phyloP scores from a whole-genome alignment of 169 alveolate species.

The Plasmodium reichenowi region DNA sequence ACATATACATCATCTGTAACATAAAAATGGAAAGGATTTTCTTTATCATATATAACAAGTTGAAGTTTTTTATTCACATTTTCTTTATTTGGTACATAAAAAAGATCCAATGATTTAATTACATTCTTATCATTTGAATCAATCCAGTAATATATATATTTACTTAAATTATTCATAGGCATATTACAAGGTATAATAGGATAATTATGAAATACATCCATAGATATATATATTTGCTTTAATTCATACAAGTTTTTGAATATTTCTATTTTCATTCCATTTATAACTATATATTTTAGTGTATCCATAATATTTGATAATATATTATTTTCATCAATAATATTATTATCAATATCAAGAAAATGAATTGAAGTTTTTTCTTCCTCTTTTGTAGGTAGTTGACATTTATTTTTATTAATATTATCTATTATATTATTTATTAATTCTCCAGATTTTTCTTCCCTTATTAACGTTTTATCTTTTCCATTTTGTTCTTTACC shows the following conservation, averaged over 20 bases:
- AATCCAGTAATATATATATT: conserved; percentile 50
- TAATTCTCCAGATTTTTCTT: background rate
- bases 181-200: conserved; percentile 45
- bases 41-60: conserved; percentile 63
- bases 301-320: conserved; percentile 35
- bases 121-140: conserved; percentile 8
- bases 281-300: conserved; percentile 40
- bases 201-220: conserved; percentile 70
- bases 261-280: conserved; percentile 38
- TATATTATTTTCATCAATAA: conserved; percentile 27
- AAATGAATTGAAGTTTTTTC: conserved; percentile 13
- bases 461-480: background rate
- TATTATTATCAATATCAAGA: conserved; percentile 53
- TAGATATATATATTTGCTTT: conserved; percentile 64
- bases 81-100: conserved; percentile 52
- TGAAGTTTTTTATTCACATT: conserved; percentile 33
- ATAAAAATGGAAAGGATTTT: conserved; percentile 49
- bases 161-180: conserved; percentile 24
- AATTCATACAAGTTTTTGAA: conserved; percentile 44
- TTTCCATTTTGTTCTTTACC: conserved; percentile 4
- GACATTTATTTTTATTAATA: background rate
- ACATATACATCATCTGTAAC: conserved; percentile 47
- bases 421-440: background rate
- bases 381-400: background rate
- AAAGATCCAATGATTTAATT: conserved; percentile 30